Base-by-base conservation (phyloP, 176 grass and related monocot genomes). In the Elaeis guineensis region DNA sequence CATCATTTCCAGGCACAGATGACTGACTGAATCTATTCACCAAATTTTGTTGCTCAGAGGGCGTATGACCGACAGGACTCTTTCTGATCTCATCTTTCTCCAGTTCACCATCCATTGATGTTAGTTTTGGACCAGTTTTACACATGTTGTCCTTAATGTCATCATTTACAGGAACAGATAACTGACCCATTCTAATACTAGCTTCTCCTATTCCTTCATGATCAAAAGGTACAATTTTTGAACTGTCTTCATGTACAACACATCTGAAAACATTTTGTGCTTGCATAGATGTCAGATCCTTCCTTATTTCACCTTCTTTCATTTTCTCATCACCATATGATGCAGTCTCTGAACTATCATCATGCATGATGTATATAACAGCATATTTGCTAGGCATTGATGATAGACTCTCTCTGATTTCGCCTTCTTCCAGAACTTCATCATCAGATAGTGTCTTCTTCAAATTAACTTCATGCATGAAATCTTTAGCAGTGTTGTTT, bases 271-370 rank as follows among this genome's bases (percentile, higher is more conserved):
- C 22, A 77, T 61, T 18, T 19, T 39, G 59, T 58, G 16, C 53
- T 54, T 17, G 54, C 57, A 18, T 56, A 68, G 44, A 62, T 63
- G 62, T 49, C 6, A 30, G 25, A 62, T 74, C 73, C 65, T 29
- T 66, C 62, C 63, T 80, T 50, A 86, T 64, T 39, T 79, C 72
- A 29, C 72, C 75, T 79, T 86, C 72, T 80, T 86, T 82, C 66
- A 63, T 23, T 65, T 67, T 72, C 61, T 69, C 17, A 3, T 52
- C 15, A 29, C 19, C 32, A 61, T 59, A 51, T 50, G 19, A 57
- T 29, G 39, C 3, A 26, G 60, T 79, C 17, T 53, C 59, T 67
- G 32, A 63, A 77, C 30, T 8, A 8, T 8, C 6, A 6, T 32
- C 30, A 32, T 8, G 30, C 30, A 32, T 6, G 30, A 5, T 32